Conservation (phyloP, 2,329 filamentous ascomycete genomes). For the Decorospora gaudefroyi region DNA sequence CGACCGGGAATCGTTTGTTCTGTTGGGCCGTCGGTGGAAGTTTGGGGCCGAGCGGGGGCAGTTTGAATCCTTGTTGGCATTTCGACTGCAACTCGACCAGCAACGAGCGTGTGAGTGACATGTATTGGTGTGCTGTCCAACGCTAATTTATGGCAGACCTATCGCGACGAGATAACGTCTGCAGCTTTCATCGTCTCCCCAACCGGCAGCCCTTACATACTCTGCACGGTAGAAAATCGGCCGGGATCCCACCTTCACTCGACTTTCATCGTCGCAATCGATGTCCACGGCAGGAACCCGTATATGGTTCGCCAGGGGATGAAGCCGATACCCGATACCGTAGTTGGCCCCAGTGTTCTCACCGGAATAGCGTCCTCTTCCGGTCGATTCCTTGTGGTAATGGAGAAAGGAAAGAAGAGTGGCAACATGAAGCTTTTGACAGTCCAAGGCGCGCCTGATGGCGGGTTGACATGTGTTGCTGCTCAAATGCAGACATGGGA, state of each 20-base stretch:
- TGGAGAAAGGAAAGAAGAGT: constrained; percentile 14
- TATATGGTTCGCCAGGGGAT: constrained; percentile 6
- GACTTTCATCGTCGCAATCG: constrained; percentile 26
- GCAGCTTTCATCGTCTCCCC: constrained; percentile 21
- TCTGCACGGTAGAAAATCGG: constrained; percentile 26
- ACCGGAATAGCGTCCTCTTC: constrained; percentile 18
- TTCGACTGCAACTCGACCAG: constrained; percentile 14
- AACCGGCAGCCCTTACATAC: constrained; percentile 19
- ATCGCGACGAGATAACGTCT: constrained; percentile 23
- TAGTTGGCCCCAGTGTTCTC: constrained; percentile 15
- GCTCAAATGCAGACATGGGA: constrained; percentile 9
- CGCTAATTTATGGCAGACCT: constrained; percentile 16
- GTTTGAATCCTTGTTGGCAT: constrained; percentile 11
- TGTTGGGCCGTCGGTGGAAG: constrained; percentile 20
- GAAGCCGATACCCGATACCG: constrained; percentile 13
- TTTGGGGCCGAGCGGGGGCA: background rate
- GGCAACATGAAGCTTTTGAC: constrained; percentile 19
- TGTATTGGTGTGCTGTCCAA: background rate
- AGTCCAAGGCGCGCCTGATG: constrained; percentile 13
- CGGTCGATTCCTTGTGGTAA: constrained; percentile 21
- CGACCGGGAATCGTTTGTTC: constrained; percentile 21
- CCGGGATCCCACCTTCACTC: constrained; percentile 20
- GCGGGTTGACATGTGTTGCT: constrained; percentile 20
- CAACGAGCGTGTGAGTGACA: constrained; percentile 17
- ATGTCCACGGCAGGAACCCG: constrained; percentile 2